Conservation (phyloP, 139 green algal genomes). For the Chlorella sp. region DNA sequence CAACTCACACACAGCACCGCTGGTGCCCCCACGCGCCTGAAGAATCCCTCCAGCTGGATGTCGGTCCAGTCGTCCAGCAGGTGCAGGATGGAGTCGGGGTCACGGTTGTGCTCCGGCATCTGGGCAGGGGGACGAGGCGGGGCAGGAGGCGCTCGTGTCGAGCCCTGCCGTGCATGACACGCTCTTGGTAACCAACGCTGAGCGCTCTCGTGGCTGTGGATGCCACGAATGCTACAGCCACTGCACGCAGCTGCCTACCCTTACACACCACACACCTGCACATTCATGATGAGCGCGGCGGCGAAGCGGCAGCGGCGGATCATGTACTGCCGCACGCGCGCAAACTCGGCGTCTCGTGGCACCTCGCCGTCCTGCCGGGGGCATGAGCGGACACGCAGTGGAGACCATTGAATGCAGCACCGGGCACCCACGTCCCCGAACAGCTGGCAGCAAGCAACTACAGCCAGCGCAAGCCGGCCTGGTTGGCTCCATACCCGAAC, state of each 20-base stretch:
- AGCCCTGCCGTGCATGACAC: no score
- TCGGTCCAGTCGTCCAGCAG: constrained; percentile 42
- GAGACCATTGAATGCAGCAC: not conserved
- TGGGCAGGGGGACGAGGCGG: not conserved
- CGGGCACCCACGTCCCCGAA: not conserved
- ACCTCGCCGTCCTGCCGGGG: constrained; percentile 32
- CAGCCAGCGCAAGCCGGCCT: not conserved
- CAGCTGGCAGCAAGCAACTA: not conserved
- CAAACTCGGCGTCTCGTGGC: constrained; percentile 22
- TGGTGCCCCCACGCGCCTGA: not conserved
- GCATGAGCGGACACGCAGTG: not conserved
- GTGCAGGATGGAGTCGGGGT: constrained; percentile 31
- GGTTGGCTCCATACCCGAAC: not conserved
- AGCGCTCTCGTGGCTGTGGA: no score
- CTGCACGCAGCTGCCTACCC: not conserved
- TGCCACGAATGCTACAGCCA: not conserved
- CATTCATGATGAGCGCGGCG: constrained; percentile 34
- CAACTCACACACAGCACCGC: no score
- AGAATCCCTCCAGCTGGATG: constrained; percentile 36
- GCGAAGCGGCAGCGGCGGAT: constrained; percentile 33
- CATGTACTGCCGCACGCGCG: constrained; percentile 33
- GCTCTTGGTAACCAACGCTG: no score
- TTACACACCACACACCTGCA: not conserved
- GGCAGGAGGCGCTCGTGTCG: no score
- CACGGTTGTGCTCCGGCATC: constrained; percentile 19